These are phyloP conservation scores for Rhodomyrtus tomentosa DNA, from an alignment of 345 rosid genomes.

Conservation along the genomic window DNA sequence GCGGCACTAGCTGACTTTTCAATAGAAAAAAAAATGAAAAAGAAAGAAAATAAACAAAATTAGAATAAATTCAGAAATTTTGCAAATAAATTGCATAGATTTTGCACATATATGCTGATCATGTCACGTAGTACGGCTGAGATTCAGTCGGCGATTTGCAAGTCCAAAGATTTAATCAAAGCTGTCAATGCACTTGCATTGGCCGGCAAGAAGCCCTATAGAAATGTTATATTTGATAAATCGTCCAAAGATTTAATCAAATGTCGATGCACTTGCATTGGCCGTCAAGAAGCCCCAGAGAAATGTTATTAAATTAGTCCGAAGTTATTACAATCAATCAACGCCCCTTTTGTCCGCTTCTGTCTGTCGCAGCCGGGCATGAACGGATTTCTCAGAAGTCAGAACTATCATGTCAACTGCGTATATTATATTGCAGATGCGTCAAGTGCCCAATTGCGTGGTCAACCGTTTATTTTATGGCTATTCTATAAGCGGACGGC, in stretches of 20 bases:
- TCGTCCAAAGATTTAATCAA: no score
- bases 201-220: not conserved
- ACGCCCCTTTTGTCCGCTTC: not conserved
- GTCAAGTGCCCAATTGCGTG: rapidly evolving
- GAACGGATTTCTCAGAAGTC: not conserved
- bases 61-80: not conserved
- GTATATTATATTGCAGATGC: not conserved
- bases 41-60: not conserved
- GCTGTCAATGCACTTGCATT: not conserved
- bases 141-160: no score
- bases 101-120: rapidly evolving
- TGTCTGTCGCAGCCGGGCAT: not conserved
- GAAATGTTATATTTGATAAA: no score
- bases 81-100: not conserved
- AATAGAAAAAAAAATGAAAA: not conserved
- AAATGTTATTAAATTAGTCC: not conserved
- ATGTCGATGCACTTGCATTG: not conserved
- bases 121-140: rapidly evolving
- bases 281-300: not conserved
- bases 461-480: not conserved
- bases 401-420: not conserved
- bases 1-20: rapidly evolving
- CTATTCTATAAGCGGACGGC: not conserved
- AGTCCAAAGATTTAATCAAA: no score
- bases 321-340: not conserved